Evolutionary conservation across 1,284 basidiomycete species (phyloP).

Genomic region (Mycocalia duriaeana): DNA sequence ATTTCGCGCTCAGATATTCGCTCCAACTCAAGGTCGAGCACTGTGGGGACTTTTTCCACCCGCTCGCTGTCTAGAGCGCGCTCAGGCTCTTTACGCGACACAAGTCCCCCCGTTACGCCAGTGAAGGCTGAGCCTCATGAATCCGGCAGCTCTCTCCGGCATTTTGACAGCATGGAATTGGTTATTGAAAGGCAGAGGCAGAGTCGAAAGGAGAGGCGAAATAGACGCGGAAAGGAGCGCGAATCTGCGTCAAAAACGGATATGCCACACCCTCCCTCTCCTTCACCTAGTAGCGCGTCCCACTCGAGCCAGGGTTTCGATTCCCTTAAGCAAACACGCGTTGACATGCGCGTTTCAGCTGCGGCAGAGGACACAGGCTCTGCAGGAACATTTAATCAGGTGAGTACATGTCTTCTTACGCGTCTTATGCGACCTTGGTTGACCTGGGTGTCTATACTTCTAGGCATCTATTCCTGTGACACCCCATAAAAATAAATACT

Average conservation of each 20-base stretch:
- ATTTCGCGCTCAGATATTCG: conserved; percentile 31
- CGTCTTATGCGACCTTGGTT: conserved; percentile 16
- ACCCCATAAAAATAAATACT: conserved; percentile 51
- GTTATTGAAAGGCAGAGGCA: conserved; percentile 65
- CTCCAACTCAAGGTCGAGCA: conserved; percentile 32
- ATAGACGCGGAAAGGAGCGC: conserved; percentile 40
- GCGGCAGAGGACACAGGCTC: conserved; percentile 10
- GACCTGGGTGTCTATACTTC: conserved; percentile 13
- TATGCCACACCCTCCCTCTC: conserved; percentile 36
- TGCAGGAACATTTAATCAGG: conserved; percentile 15
- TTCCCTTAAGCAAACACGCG: conserved; percentile 52
- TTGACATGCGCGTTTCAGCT: conserved; percentile 31
- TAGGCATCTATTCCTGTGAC: conserved; percentile 37
- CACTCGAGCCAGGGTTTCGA: conserved; percentile 35
- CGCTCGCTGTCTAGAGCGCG: conserved; percentile 42
- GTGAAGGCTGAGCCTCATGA: conserved; percentile 59
- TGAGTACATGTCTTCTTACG: conserved; percentile 24
- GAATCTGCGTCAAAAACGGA: conserved; percentile 24
- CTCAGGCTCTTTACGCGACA: conserved; percentile 46
- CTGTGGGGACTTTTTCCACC: conserved; percentile 29
- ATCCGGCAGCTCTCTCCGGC: conserved; percentile 40
- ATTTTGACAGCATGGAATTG: conserved; percentile 66
- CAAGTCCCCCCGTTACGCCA: conserved; percentile 48
- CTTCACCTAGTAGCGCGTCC: conserved; percentile 44
- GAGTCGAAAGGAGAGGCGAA: conserved; percentile 47